Evolutionary conservation across 352 stramenopile genomes (phyloP).

Genomic region (Pythium utonaiense): DNA sequence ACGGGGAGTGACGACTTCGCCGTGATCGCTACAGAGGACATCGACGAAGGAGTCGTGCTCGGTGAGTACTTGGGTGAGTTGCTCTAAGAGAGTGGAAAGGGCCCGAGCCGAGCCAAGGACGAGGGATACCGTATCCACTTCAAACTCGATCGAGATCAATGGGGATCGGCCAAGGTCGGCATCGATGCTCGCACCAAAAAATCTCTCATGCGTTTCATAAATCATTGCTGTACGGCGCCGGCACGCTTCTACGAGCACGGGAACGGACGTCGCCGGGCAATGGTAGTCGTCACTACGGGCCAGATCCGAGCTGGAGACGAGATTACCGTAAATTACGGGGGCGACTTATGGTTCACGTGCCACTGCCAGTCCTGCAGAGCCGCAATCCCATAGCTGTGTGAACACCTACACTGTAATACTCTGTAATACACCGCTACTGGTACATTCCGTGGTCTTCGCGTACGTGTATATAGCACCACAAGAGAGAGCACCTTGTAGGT

Average conservation of each 20-base stretch:
- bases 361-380: background rate
- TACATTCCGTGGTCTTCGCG: too few relatives aligned
- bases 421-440: too few relatives aligned
- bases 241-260: background rate
- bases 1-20: background rate
- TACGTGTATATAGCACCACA: too few relatives aligned
- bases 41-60: background rate
- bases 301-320: background rate
- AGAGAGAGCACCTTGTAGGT: too few relatives aligned
- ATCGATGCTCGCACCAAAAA: background rate
- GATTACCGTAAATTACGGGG: background rate
- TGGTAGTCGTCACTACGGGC: background rate
- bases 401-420: too few relatives aligned
- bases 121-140: slow-evolving; percentile 2
- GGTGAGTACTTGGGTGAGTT: background rate
- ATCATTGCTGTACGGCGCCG: background rate
- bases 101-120: background rate
- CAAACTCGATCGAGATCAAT: background rate
- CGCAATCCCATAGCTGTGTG: too few relatives aligned
- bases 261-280: background rate
- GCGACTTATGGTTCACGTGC: background rate
- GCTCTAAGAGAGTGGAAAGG: too few relatives aligned
- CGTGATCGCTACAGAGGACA: background rate
- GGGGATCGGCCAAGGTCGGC: background rate
- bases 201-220: background rate